Evolutionary conservation across 495 filamentous ascomycete genomes (phyloP).

Genomic region (Aspergillus mulundensis): DNA sequence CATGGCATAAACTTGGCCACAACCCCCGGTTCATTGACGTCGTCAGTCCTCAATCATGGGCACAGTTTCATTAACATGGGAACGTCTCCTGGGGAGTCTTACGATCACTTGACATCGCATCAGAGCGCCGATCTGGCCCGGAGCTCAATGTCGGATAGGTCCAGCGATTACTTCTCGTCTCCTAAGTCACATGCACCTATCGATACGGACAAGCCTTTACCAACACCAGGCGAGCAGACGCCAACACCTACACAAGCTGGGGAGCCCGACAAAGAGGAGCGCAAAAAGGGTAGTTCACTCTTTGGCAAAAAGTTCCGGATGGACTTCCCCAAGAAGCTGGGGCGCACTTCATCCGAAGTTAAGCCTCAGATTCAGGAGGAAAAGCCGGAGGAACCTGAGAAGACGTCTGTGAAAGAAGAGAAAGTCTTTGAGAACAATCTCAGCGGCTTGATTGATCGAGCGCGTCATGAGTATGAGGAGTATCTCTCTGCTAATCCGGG

Average conservation of each 20-base stretch:
- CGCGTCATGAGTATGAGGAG: constrained; percentile 75
- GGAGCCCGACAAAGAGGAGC: constrained; percentile 66
- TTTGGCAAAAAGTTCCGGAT: constrained; percentile 88
- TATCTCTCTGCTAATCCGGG: constrained; percentile 53
- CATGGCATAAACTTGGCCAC: constrained; percentile 69
- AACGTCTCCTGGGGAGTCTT: constrained; percentile 33
- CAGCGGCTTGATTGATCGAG: constrained; percentile 70
- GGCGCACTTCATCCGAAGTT: constrained; percentile 67
- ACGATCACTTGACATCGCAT: constrained; percentile 21
- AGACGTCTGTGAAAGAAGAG: constrained; percentile 60
- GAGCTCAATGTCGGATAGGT: constrained; percentile 45
- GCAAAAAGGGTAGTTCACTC: constrained; percentile 64
- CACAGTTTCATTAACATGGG: constrained; percentile 22
- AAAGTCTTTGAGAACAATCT: constrained; percentile 81
- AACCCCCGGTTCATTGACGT: constrained; percentile 50
- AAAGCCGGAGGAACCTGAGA: constrained; percentile 75
- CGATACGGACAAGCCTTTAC: constrained; percentile 29
- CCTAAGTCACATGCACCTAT: constrained; percentile 21
- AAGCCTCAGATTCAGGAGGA: constrained; percentile 75
- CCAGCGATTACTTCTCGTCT: constrained; percentile 65
- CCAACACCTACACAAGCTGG: constrained; percentile 48
- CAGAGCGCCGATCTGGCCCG: constrained; percentile 42
- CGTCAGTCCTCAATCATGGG: constrained; percentile 23
- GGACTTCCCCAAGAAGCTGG: constrained; percentile 82
- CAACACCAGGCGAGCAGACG: constrained; percentile 44